Base-by-base conservation (phyloP, 768 basidiomycete genomes). In the Xerocomellus chrysenteron region DNA sequence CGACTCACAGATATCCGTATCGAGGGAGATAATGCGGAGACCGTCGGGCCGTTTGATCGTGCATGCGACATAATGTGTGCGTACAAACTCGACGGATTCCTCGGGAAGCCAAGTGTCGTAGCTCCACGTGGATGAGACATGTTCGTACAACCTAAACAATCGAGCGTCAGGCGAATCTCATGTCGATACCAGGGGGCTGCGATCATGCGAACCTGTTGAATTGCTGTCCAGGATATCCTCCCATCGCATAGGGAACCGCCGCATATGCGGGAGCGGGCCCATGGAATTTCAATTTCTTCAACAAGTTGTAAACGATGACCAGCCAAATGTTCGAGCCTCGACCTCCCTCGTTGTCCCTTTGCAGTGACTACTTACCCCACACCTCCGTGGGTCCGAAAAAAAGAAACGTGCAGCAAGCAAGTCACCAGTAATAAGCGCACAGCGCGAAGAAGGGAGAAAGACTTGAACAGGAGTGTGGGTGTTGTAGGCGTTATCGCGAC, bases 11-110 rank as follows among this genome's bases (percentile, higher is more conserved):
- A 79, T 57, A 57, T 81, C 76, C 2, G 79, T 80, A 61, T 81
- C 80, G 35, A 82, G 60, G 5, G 79, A 78, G 58, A 81, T 79
- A 37, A 81, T 72, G 35, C 78, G 69, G n/a, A 81, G 69, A 5
- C 79, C 79, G 37, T 78, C 75, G 26, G 61, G 54, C 14, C 79
- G 75, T 78, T 65, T 63, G 10, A 80, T 77, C 35, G 73, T 74
- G 59, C 81, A 81, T 8, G 69, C 78, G 3, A 73, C 75, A 42
- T 80, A 81, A 63, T 80, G 77, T 0, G 77, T 71, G n/a, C 73
- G 70, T 4, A 79, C 78, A n/a, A 69, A 66, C 16, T 65, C 61
- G 1, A 72, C 73, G 6, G 71, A 71, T 14, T 64, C 65, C 50
- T 72, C 62, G 5, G 75, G 71, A 41, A 82, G 26, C 26, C 80